Percentiles rank a stretch among this genome's conserved stretches.
Conservation (phyloP, 73 alveolate species). For the Paraurostyla sp. region DNA sequence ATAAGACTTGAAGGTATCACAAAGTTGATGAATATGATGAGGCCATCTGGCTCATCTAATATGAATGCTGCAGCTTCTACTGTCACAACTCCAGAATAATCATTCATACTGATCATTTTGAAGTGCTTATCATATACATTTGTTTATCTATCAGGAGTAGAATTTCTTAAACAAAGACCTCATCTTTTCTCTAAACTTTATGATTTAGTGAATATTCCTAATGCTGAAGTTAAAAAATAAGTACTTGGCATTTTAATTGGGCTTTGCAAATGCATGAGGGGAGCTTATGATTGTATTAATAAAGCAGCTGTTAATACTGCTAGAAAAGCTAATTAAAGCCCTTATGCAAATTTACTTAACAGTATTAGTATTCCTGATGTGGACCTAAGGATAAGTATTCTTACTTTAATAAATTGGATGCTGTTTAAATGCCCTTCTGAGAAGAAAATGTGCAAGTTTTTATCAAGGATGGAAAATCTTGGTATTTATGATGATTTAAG, state of each 20-base stretch:
- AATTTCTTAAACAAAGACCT: slow-evolving; percentile 55
- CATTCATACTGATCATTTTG: not conserved
- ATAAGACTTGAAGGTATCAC: slow-evolving; percentile 62
- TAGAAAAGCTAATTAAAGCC: slow-evolving; percentile 12
- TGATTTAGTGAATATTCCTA: not conserved
- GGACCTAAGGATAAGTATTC: slow-evolving; percentile 27
- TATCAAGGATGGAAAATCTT: slow-evolving; percentile 68
- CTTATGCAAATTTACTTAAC: slow-evolving; percentile 47
- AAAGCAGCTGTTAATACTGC: slow-evolving; percentile 70
- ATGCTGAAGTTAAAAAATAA: slow-evolving; percentile 51
- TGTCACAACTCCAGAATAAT: too few relatives aligned
- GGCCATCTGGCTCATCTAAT: slow-evolving; percentile 22
- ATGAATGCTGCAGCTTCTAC: too few relatives aligned
- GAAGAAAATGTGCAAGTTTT: slow-evolving; percentile 57
- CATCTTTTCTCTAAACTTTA: slow-evolving; percentile 42
- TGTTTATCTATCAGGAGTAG: slow-evolving; percentile 61
- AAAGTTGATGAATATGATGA: slow-evolving; percentile 47
- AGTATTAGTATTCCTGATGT: slow-evolving; percentile 27
- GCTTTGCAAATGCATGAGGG: slow-evolving; percentile 62
- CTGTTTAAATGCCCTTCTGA: slow-evolving; percentile 69
- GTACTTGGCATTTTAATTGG: slow-evolving; percentile 54
- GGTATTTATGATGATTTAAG: slow-evolving; percentile 68
- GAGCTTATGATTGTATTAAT: slow-evolving; percentile 49
- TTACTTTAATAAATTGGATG: slow-evolving; percentile 68
- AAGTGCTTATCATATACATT: slow-evolving; percentile 31